Percentiles rank a stretch among this genome's conserved stretches.
These are phyloP conservation scores for Coemansia sp. DNA, from an alignment of 192 early-diverging fungal genomes.

Conservation along the genomic window DNA sequence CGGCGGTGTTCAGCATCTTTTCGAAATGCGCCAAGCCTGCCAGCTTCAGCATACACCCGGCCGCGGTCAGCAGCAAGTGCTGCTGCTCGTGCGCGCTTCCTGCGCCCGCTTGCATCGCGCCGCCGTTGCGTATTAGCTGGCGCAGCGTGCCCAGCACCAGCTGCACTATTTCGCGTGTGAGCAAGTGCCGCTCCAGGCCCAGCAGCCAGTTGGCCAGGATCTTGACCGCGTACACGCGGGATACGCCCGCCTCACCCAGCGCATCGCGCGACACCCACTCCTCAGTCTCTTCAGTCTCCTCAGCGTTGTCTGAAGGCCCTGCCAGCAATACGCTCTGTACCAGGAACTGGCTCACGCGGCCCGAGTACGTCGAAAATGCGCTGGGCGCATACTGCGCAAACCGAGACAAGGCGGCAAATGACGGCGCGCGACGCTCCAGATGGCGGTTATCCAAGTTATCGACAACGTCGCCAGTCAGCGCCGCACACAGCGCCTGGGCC, in stretches of 20 bases:
- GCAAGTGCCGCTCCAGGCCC: slow-evolving; percentile 32
- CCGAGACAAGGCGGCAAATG: slow-evolving; percentile 63
- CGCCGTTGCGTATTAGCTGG: slow-evolving; percentile 64
- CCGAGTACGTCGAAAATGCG: slow-evolving; percentile 60
- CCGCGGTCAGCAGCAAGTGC: slow-evolving; percentile 71
- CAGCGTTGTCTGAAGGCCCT: not conserved
- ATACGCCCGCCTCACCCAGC: slow-evolving; percentile 51
- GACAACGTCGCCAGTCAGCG: slow-evolving; percentile 56
- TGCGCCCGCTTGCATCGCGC: slow-evolving; percentile 63
- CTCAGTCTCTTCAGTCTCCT: not conserved
- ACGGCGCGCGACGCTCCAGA: slow-evolving; percentile 30
- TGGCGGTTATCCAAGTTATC: slow-evolving; percentile 32
- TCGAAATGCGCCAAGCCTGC: slow-evolving; percentile 57
- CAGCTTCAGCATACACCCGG: slow-evolving; percentile 66
- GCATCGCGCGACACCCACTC: slow-evolving; percentile 72
- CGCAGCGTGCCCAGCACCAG: slow-evolving; percentile 68
- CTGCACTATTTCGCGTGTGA: slow-evolving; percentile 67
- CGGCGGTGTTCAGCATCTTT: slow-evolving; percentile 55
- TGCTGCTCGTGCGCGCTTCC: slow-evolving; percentile 57
- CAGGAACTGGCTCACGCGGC: slow-evolving; percentile 60
- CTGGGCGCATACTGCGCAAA: slow-evolving; percentile 62
- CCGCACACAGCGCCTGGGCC: slow-evolving; percentile 48
- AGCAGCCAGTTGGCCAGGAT: slow-evolving; percentile 70
- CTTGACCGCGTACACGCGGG: slow-evolving; percentile 52
- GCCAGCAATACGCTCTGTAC: slow-evolving; percentile 54